These are phyloP conservation scores for Darksidea phi DNA, from an alignment of 495 filamentous ascomycete species.

Conservation along the genomic window DNA sequence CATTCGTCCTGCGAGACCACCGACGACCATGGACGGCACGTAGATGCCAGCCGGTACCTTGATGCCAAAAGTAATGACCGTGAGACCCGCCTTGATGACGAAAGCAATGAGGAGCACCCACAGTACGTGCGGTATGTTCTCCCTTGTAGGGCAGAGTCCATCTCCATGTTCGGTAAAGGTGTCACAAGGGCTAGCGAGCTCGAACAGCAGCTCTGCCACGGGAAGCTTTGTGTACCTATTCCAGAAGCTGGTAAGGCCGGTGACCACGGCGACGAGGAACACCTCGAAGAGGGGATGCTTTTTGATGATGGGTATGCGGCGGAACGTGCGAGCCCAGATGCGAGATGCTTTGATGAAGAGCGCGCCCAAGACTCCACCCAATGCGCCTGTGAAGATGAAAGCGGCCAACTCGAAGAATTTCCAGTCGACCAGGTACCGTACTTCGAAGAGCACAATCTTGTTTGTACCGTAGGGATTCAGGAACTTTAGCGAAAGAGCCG, in stretches of 20 bases:
- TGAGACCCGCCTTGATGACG: constrained; percentile 84
- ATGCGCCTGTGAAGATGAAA: constrained; percentile 79
- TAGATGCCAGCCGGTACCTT: constrained; percentile 97
- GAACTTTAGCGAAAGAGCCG: constrained; percentile 86
- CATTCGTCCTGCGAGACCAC: constrained; percentile 85
- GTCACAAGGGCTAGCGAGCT: constrained; percentile 84
- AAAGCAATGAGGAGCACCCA: constrained; percentile 72
- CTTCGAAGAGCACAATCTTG: constrained; percentile 95
- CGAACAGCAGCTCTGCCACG: constrained; percentile 85
- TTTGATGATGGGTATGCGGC: constrained; percentile 77
- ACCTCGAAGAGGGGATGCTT: constrained; percentile 83
- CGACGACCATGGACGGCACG: constrained; percentile 97
- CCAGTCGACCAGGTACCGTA: constrained; percentile 92
- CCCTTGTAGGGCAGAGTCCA: constrained; percentile 74
- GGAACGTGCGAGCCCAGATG: constrained; percentile 85
- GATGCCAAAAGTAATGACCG: constrained; percentile 85
- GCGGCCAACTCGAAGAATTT: constrained; percentile 83
- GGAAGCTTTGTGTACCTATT: constrained; percentile 85
- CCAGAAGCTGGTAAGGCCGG: constrained; percentile 87
- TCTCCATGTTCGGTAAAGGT: constrained; percentile 56
- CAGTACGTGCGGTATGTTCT: constrained; percentile 72
- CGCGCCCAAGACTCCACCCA: constrained; percentile 82
- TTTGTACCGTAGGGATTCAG: constrained; percentile 93
- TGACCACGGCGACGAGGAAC: constrained; percentile 78
- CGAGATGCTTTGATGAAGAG: constrained; percentile 95